phyloP scores from a whole-genome alignment of 768 basidiomycete genomes.

The Calocybe gangraenosa region DNA sequence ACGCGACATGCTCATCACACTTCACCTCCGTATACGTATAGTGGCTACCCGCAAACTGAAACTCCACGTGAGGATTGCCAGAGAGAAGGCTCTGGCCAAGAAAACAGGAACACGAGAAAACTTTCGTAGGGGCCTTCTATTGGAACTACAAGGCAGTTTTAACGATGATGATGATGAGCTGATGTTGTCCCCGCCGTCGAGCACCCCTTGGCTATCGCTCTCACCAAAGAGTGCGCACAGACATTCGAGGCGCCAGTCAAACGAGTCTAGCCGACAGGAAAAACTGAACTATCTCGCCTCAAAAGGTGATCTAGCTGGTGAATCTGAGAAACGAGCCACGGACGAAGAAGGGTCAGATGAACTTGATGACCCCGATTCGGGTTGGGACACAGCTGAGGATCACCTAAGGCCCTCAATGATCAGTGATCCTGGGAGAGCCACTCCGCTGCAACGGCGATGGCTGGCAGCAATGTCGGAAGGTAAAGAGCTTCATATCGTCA shows the following conservation, averaged over 20 bases:
- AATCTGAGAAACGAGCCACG: conserved; percentile 34
- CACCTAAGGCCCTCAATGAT: conserved; percentile 62
- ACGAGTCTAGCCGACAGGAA: conserved; percentile 38
- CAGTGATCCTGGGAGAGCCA: conserved; percentile 77
- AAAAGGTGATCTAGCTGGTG: conserved; percentile 27
- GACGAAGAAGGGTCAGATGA: conserved; percentile 43
- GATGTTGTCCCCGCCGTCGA: conserved; percentile 17
- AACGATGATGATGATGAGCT: conserved; percentile 15
- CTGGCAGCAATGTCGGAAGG: conserved; percentile 87
- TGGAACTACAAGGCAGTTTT: conserved; percentile 17
- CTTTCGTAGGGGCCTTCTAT: conserved; percentile 16
- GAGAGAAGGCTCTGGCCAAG: conserved; percentile 33
- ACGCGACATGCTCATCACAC: conserved; percentile 76
- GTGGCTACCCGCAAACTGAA: conserved; percentile 79
- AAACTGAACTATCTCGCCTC: conserved; percentile 36
- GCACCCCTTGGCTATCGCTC: conserved; percentile 45
- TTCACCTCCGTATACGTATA: conserved; percentile 83
- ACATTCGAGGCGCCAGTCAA: conserved; percentile 41
- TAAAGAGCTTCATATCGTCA: conserved; percentile 63
- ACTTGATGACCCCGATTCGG: conserved; percentile 33
- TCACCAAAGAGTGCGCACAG: conserved; percentile 52
- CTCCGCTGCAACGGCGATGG: conserved; percentile 76
- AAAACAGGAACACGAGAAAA: conserved; percentile 14
- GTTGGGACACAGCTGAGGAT: conserved; percentile 48
- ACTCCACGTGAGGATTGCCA: conserved; percentile 49